Percentiles rank a stretch among this genome's conserved stretches.
These are phyloP conservation scores for Jacaranda copaia DNA, from an alignment of 257 asterid species.

Conservation along the genomic window DNA sequence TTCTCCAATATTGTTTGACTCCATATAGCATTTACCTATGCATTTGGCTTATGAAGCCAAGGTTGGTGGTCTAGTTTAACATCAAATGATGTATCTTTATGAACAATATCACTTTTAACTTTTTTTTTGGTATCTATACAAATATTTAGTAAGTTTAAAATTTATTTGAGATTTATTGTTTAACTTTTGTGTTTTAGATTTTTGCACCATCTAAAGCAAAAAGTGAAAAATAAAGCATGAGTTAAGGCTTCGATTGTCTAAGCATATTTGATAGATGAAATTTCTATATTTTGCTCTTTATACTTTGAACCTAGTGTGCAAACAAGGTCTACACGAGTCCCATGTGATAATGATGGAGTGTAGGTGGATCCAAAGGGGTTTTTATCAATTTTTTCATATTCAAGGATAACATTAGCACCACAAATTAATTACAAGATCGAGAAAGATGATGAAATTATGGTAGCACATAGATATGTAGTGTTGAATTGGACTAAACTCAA, in stretches of 20 bases:
- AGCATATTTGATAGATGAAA: not conserved
- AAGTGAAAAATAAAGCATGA: not conserved
- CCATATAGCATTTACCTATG: too few species aligned
- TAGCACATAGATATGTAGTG: not conserved
- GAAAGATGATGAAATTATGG: not conserved
- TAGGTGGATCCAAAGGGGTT: too few species aligned
- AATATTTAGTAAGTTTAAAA: too few species aligned
- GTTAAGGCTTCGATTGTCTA: not conserved
- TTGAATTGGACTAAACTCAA: not conserved
- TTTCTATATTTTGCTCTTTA: not conserved
- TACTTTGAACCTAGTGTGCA: not conserved
- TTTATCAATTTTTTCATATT: not conserved
- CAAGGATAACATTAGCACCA: not conserved
- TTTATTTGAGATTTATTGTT: not conserved
- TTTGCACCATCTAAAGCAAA: not conserved
- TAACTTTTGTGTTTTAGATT: not conserved
- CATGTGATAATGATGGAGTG: too few species aligned
- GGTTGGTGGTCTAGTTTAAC: not conserved
- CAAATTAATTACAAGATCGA: not conserved
- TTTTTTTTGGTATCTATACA: not conserved
- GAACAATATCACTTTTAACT: not conserved
- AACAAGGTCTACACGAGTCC: not conserved
- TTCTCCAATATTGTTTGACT: too few species aligned
- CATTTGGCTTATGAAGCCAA: not conserved
- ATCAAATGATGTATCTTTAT: not conserved